Conservation (phyloP, 129 eudicot species). For the Silybum marianum region DNA sequence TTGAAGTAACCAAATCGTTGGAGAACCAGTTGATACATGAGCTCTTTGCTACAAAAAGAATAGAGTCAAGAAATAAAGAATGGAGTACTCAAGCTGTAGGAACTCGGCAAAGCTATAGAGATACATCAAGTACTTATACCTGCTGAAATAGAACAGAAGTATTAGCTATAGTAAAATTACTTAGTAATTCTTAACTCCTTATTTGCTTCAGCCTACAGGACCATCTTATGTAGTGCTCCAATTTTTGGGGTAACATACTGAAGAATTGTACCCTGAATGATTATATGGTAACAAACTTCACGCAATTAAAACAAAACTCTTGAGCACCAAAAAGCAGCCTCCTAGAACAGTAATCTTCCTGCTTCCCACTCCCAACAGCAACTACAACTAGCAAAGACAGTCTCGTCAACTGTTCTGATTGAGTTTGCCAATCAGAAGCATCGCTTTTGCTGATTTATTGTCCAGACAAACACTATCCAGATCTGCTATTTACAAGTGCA, state of each 20-base stretch:
- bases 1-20: slow-evolving; percentile 93
- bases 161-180: neutral
- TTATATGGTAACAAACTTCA: too few relatives aligned
- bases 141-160: slow-evolving; percentile 2
- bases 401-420: too few relatives aligned
- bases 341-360: too few relatives aligned
- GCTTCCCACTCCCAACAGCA: too few relatives aligned
- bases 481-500: neutral
- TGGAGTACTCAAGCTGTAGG: neutral
- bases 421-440: too few relatives aligned
- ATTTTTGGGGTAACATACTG: too few relatives aligned
- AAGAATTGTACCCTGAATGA: too few relatives aligned
- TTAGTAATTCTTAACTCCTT: neutral
- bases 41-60: slow-evolving; percentile 79
- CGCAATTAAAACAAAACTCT: too few relatives aligned
- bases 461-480: neutral
- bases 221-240: too few relatives aligned
- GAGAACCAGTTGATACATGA: slow-evolving; percentile 95
- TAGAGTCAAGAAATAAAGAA: neutral
- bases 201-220: neutral
- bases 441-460: too few relatives aligned
- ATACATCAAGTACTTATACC: neutral
- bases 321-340: too few relatives aligned
- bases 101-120: neutral
- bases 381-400: too few relatives aligned